These are phyloP conservation scores for Botrytis medusae DNA, from an alignment of 2,329 filamentous ascomycete species.

Conservation along the genomic window DNA sequence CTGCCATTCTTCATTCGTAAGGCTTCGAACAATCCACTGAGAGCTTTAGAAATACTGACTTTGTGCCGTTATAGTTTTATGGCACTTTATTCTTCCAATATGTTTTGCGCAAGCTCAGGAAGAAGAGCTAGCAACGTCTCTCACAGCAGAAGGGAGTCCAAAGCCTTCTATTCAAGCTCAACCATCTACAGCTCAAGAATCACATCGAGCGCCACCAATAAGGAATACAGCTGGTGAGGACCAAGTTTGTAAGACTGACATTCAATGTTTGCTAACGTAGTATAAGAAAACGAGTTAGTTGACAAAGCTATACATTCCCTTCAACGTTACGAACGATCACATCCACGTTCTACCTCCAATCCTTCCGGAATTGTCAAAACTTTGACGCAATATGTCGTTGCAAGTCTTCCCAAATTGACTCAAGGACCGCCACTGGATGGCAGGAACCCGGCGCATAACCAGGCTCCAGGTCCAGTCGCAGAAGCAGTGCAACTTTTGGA, in stretches of 20 bases:
- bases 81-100: conserved; percentile 32
- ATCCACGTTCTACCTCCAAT: conserved; percentile 42
- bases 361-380: conserved; percentile 58
- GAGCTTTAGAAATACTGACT: conserved; percentile 15
- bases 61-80: conserved; percentile 32
- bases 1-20: conserved; percentile 39
- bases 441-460: conserved; percentile 36
- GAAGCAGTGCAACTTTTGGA: conserved; percentile 60
- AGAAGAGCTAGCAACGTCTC: conserved; percentile 28
- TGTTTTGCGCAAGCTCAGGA: conserved; percentile 30
- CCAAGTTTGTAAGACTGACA: neutral
- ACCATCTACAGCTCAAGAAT: conserved; percentile 33
- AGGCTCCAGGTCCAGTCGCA: conserved; percentile 51
- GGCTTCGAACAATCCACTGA: conserved; percentile 22
- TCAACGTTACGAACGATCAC: conserved; percentile 36
- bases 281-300: conserved; percentile 39
- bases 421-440: conserved; percentile 51
- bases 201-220: conserved; percentile 30
- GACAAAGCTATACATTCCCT: conserved; percentile 42
- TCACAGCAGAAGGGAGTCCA: conserved; percentile 31
- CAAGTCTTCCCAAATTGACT: conserved; percentile 62
- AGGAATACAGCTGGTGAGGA: conserved; percentile 35
- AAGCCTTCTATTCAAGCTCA: conserved; percentile 34
- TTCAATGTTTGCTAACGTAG: conserved; percentile 28
- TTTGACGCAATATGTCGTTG: conserved; percentile 59